These are phyloP conservation scores for Malus hybrid DNA, from an alignment of 331 rosid species.

Conservation along the genomic window DNA sequence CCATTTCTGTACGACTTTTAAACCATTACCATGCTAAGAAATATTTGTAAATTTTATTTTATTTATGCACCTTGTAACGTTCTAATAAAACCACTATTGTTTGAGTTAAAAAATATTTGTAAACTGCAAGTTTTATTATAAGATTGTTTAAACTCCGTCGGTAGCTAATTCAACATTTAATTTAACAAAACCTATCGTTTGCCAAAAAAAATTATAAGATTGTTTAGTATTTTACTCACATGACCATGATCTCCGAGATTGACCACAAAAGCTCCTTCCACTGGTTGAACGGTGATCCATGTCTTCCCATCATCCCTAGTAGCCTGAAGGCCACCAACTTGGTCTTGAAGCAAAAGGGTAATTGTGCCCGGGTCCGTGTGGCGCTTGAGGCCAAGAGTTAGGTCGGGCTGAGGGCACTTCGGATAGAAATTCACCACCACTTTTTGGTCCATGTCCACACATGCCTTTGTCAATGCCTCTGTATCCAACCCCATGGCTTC, in stretches of 20 bases:
- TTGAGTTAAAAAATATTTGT: background rate
- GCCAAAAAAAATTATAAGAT: too few relatives aligned
- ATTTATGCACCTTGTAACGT: background rate
- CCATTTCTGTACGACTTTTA: background rate
- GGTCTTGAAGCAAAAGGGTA: slow-evolving; percentile 78
- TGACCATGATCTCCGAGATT: slow-evolving; percentile 94
- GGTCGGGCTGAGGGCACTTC: slow-evolving; percentile 82
- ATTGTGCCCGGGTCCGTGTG: slow-evolving; percentile 94
- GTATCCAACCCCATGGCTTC: slow-evolving; percentile 90
- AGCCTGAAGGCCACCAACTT: slow-evolving; percentile 92
- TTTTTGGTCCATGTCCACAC: slow-evolving; percentile 88
- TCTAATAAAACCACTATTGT: background rate
- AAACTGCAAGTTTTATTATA: background rate
- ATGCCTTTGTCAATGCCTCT: slow-evolving; percentile 64
- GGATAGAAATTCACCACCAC: slow-evolving; percentile 78
- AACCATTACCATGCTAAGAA: background rate
- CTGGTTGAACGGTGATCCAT: slow-evolving; percentile 87
- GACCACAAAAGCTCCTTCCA: slow-evolving; percentile 82
- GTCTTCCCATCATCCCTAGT: slow-evolving; percentile 66
- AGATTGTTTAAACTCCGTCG: background rate
- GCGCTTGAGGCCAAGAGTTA: slow-evolving; percentile 75
- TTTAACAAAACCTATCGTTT: too few relatives aligned
- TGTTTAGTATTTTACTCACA: slow-evolving; percentile 30
- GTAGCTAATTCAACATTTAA: too few relatives aligned
- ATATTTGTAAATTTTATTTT: too few relatives aligned